Percentiles rank a stretch among this genome's conserved stretches.
phyloP scores from a whole-genome alignment of 2,329 filamentous ascomycete genomes.

The Penicillium palitans region DNA sequence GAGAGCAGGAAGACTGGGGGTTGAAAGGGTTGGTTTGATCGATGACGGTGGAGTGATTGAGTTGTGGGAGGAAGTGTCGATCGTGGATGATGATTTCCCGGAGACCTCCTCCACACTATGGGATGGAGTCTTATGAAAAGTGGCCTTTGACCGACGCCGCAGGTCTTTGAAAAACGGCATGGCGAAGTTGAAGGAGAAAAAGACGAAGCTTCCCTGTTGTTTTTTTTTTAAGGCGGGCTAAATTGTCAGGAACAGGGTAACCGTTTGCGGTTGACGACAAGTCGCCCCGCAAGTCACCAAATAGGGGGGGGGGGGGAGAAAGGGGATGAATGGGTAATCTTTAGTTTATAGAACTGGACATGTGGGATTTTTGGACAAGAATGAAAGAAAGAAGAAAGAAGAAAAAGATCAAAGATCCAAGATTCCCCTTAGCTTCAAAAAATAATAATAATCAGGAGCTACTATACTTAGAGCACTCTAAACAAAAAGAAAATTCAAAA shows the following conservation, averaged over 20 bases:
- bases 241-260: conserved; percentile 12
- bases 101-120: conserved; percentile 61
- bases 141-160: conserved; percentile 73
- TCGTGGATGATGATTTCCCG: conserved; percentile 62
- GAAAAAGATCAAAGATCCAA: neutral
- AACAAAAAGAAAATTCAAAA: neutral
- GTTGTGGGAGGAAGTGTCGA: conserved; percentile 59
- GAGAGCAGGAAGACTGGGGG: conserved; percentile 57
- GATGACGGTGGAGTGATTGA: conserved; percentile 75
- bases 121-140: conserved; percentile 55
- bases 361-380: neutral
- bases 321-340: neutral
- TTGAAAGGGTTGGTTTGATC: conserved; percentile 64
- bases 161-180: conserved; percentile 73
- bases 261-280: conserved; percentile 38
- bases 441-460: neutral
- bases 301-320: neutral
- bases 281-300: conserved; percentile 19
- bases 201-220: conserved; percentile 7
- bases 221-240: neutral
- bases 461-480: conserved; percentile 2
- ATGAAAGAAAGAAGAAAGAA: neutral
- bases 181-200: conserved; percentile 12
- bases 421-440: neutral
- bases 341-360: too few species aligned